Percentiles rank a stretch among this genome's conserved stretches.
Evolutionary conservation across 768 basidiomycete genomes (phyloP).

Genomic region (Mycena epipterygia): DNA sequence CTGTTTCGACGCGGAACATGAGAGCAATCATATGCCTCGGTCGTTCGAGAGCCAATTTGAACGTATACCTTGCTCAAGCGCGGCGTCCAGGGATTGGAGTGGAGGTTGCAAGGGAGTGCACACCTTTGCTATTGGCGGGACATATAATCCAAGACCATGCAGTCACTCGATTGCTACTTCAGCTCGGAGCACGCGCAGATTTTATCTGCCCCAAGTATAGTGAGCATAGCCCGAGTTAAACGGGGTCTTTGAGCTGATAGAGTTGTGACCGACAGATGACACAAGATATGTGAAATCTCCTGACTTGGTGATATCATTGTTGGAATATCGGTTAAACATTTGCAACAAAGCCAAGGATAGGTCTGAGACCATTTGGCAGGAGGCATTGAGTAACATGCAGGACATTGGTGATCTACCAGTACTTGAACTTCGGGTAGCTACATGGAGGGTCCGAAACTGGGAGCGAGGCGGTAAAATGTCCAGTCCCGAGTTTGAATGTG

Average conservation of each 20-base stretch:
- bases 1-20: not conserved
- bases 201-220: too few relatives aligned
- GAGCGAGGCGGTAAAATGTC: not conserved
- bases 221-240: not conserved
- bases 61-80: not conserved
- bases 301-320: not conserved
- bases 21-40: not conserved
- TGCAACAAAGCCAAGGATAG: not conserved
- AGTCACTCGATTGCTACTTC: too few relatives aligned
- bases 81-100: not conserved
- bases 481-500: slow-evolving; percentile 87
- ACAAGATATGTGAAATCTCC: not conserved
- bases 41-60: not conserved
- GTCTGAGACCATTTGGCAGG: not conserved
- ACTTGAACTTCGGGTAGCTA: not conserved
- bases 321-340: too few relatives aligned
- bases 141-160: not conserved
- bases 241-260: not conserved
- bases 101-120: not conserved
- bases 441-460: not conserved
- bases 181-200: too few relatives aligned
- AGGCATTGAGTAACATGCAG: not conserved
- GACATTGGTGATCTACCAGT: not conserved
- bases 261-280: not conserved
- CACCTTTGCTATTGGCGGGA: not conserved